A percentile compares a stretch with the other conserved stretches of the same genome.
Conservation (phyloP, 805 yeast genomes). For the Lachancea thermotolerans region DNA sequence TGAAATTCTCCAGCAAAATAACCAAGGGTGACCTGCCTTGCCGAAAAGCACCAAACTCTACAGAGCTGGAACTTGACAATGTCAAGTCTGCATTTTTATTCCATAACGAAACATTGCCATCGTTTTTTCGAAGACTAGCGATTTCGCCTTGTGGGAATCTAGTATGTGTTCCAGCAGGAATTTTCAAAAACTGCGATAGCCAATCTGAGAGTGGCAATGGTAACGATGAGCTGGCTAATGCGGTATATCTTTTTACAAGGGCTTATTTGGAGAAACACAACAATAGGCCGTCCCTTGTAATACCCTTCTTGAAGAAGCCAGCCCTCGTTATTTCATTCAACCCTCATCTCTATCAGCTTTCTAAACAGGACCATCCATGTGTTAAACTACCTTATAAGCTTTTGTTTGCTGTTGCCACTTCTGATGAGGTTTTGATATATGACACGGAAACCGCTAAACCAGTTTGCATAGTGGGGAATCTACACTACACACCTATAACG, state of each 20-base stretch:
- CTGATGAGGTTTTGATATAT: slow-evolving; percentile 73
- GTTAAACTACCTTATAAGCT: slow-evolving; percentile 68
- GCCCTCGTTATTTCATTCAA: slow-evolving; percentile 78
- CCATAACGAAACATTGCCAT: slow-evolving; percentile 81
- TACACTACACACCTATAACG: slow-evolving; percentile 85
- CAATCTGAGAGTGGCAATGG: slow-evolving; percentile 16
- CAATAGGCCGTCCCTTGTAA: slow-evolving; percentile 64
- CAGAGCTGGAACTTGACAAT: slow-evolving; percentile 16
- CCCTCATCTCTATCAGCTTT: slow-evolving; percentile 48
- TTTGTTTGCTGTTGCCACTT: slow-evolving; percentile 90
- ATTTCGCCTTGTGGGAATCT: slow-evolving; percentile 89
- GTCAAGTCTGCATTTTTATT: slow-evolving; percentile 45
- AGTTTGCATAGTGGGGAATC: slow-evolving; percentile 63
- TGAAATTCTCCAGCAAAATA: slow-evolving; percentile 36
- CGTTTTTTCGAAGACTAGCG: slow-evolving; percentile 79
- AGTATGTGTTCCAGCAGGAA: slow-evolving; percentile 72
- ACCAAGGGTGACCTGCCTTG: slow-evolving; percentile 54
- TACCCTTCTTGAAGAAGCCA: slow-evolving; percentile 77
- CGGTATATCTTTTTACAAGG: slow-evolving; percentile 76
- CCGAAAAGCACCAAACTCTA: slow-evolving; percentile 10
- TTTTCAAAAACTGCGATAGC: slow-evolving; percentile 35
- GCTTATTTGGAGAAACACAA: slow-evolving; percentile 43
- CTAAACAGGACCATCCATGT: slow-evolving; percentile 21
- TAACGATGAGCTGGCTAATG: slow-evolving; percentile 45
- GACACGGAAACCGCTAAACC: slow-evolving; percentile 70